Base-by-base conservation (phyloP, 1,284 basidiomycete genomes). In the Athelia psychrophila region DNA sequence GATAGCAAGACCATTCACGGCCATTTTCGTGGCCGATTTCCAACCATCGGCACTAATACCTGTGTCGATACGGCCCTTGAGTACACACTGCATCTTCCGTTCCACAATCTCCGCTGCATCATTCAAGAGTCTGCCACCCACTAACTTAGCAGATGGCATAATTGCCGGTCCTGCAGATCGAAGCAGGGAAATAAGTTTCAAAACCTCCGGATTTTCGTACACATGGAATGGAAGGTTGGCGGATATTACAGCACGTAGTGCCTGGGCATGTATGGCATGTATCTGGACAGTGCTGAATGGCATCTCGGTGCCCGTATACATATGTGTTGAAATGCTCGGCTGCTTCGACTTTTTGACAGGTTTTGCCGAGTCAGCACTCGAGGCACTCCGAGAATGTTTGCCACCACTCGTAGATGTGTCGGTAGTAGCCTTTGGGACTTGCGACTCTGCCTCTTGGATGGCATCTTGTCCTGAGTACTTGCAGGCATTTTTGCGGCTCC, bases 201-300 rank as follows among this genome's bases (percentile, higher is more conserved):
- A 20, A 47, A 58, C 51, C 32, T 58, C 57, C 3, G 48, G 52
- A 16, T 58, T 51, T n/a, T 53, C 49, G n/a, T 54, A 54, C 9
- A 50, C 18, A 3, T 20, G 23, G 0, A 50, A 44, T 13, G 52
- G 38, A 6, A 40, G n/a, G 4, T 50, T 48, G 1, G 51, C 44
- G 1, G 57, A 56, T 1, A 56, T 44, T 6, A 52, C 40, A 18
- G 55, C 55, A n/a, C 51, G 49, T 0, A 54, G 16, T 18, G 51
- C 48, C 40, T 58, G 57, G 20, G 2, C 10, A 38, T 58, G 38
- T 3, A 58, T 30, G 4, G 40, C 53, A 22, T 9, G 23, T 13
- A 32, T 51, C 47, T 56, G 40, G 2, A 25, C 44, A 16, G 25
- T 15, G 6, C 19, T 35, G 42, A 35, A 35, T 5, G 51, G 51